Base-by-base conservation (phyloP, 2,329 filamentous ascomycete genomes). In the Monosporascus sp. region DNA sequence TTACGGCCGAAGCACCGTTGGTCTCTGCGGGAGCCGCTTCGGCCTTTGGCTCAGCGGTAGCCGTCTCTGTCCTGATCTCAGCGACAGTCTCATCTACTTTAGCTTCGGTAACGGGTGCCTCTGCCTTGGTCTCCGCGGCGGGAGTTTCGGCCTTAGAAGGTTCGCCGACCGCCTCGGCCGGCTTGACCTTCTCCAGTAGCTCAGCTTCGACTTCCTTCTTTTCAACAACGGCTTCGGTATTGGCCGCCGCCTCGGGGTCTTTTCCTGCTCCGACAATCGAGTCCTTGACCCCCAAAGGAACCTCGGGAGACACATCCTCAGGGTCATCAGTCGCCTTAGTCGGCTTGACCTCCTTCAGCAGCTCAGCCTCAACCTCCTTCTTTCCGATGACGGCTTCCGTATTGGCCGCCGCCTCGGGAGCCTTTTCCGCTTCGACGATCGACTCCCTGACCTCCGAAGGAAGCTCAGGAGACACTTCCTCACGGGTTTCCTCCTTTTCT, bases 131-230 rank as follows among this genome's bases (percentile, higher is more conserved):
- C 44, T 57, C 55, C 17, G 22, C 39, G 6, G 25, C 37, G 20
- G 47, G 22, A 6, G 52, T 18, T 20, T 50, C 59, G 8, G 53
- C 56, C 34, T 60, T 60, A 20, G 59, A 48, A 37, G 56, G 53
- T 41, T 68, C 72, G 39, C 54, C 62, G 0, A 65, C 60, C 14
- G 67, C 64, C 59, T 74, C 62, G 50, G 66, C 65, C 50, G 70
- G 66, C 68, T 79, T 76, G 56, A 85, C 78, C 68, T 88, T 81
- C 58, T 82, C 78, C 47, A 91, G 74, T 8, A 95, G 76, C 72
- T 96, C 87, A 27, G 81, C 70, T 74, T 95, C 90, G 5, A 91
- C 78, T 9, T 76, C 78, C 68, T 82, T 83, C 81, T 94, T 94
- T 62, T 92, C 88, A 57, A 80, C 73, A 6, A 94, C 88, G 18